phyloP scores from a whole-genome alignment of 495 filamentous ascomycete species.

The Cercophora sp. region DNA sequence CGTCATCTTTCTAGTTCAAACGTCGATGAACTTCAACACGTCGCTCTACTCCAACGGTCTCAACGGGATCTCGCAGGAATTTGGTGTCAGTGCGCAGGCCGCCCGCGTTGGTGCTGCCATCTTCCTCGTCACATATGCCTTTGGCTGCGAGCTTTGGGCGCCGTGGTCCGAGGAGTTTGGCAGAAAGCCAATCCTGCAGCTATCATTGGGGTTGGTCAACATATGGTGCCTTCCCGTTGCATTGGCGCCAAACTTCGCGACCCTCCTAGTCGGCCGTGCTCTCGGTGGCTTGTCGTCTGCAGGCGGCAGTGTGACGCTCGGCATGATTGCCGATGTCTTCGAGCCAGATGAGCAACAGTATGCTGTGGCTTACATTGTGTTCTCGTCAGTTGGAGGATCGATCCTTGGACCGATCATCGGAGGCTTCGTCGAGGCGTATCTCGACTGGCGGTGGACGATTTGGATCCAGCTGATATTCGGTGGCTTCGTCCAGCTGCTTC shows the following conservation, averaged over 20 bases:
- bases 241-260: conserved; percentile 63
- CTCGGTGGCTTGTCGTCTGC: conserved; percentile 70
- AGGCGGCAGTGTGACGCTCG: conserved; percentile 75
- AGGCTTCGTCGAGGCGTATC: conserved; percentile 64
- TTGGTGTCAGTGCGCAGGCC: conserved; percentile 58
- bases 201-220: conserved; percentile 66
- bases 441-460: conserved; percentile 73
- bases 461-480: conserved; percentile 81
- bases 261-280: conserved; percentile 60
- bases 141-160: conserved; percentile 80
- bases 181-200: conserved; percentile 69
- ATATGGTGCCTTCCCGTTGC: conserved; percentile 71
- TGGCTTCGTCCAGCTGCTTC: conserved; percentile 58
- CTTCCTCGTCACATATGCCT: conserved; percentile 70
- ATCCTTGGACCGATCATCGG: conserved; percentile 76
- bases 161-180: conserved; percentile 79
- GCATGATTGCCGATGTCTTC: conserved; percentile 80
- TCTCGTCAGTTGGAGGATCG: conserved; percentile 72
- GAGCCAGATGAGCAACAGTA: conserved; percentile 69
- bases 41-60: conserved; percentile 68
- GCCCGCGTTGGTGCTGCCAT: conserved; percentile 64
- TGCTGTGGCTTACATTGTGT: conserved; percentile 69
- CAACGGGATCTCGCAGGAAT: conserved; percentile 55
- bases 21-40: conserved; percentile 85
- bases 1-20: conserved; percentile 71